These are phyloP conservation scores for Cucurbita argyrosperma DNA, from an alignment of 306 rosid genomes.

Conservation along the genomic window DNA sequence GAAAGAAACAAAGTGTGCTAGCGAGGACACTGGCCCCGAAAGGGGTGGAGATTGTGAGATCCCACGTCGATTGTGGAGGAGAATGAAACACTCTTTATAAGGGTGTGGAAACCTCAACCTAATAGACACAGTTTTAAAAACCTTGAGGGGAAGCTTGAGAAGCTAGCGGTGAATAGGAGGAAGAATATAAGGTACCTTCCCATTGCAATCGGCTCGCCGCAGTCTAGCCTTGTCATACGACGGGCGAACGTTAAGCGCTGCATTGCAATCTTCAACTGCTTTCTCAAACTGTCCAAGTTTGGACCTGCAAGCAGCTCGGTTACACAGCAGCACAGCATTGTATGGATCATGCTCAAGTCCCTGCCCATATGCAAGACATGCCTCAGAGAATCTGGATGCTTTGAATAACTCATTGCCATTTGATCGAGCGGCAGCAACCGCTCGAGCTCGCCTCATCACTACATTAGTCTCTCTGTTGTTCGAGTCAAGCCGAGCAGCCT, in stretches of 20 bases:
- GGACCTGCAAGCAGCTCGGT: slow-evolving; percentile 63
- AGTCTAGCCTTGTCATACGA: slow-evolving; percentile 65
- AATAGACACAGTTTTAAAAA: too few relatives aligned
- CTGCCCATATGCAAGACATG: slow-evolving; percentile 48
- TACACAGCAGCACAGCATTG: slow-evolving; percentile 59
- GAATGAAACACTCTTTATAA: too few relatives aligned
- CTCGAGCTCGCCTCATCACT: slow-evolving; percentile 37
- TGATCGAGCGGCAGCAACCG: slow-evolving; percentile 36
- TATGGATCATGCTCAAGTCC: slow-evolving; percentile 65
- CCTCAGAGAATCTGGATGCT: slow-evolving; percentile 57
- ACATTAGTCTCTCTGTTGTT: slow-evolving; percentile 38
- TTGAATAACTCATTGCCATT: slow-evolving; percentile 67
- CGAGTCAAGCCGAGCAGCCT: slow-evolving; percentile 47
- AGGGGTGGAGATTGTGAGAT: too few relatives aligned
- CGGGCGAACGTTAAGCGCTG: slow-evolving; percentile 54
- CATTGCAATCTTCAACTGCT: slow-evolving; percentile 61
- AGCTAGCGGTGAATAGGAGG: not conserved
- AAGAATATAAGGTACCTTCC: slow-evolving; percentile 35
- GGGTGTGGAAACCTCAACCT: too few relatives aligned
- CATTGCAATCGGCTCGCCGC: slow-evolving; percentile 75
- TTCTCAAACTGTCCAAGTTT: slow-evolving; percentile 50
- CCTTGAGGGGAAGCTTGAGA: too few relatives aligned
- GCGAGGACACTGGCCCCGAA: too few relatives aligned
- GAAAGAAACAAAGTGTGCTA: too few relatives aligned
- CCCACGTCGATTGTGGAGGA: too few relatives aligned